These are phyloP conservation scores for Calocera cornea DNA, from an alignment of 768 basidiomycete genomes.

Conservation along the genomic window DNA sequence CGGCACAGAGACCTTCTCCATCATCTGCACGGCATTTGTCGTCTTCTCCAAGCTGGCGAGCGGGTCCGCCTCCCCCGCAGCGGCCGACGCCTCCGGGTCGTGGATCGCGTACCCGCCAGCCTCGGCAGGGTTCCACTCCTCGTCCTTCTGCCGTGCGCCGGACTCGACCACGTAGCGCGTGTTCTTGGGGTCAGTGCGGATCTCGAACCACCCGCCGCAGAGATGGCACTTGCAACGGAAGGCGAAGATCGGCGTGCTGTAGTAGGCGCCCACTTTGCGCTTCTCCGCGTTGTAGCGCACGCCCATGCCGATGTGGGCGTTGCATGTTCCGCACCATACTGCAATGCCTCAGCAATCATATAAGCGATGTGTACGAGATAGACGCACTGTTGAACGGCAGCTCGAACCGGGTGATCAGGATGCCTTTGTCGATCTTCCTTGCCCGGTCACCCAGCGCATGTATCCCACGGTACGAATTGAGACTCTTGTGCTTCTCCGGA, in stretches of 20 bases:
- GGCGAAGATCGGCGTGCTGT: constrained; percentile 83
- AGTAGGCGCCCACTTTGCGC: constrained; percentile 90
- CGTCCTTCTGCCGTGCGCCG: constrained; percentile 87
- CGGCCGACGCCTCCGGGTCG: constrained; percentile 34
- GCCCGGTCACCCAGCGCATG: constrained; percentile 90
- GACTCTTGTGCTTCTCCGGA: constrained; percentile 52
- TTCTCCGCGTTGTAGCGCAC: constrained; percentile 99
- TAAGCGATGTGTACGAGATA: constrained; percentile 3
- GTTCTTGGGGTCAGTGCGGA: constrained; percentile 97
- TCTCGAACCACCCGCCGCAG: constrained; percentile 95
- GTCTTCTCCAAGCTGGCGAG: constrained; percentile 83
- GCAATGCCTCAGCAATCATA: not conserved
- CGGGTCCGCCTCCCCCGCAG: constrained; percentile 56
- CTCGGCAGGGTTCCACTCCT: constrained; percentile 95
- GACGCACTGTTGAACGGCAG: constrained; percentile 82
- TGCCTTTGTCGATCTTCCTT: constrained; percentile 89
- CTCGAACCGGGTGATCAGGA: constrained; percentile 90
- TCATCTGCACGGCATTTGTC: constrained; percentile 55
- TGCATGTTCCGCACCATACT: constrained; percentile 58
- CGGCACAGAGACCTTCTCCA: constrained; percentile 61
- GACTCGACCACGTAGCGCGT: constrained; percentile 85
- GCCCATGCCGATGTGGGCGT: constrained; percentile 95
- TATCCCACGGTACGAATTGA: constrained; percentile 62
- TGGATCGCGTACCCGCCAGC: constrained; percentile 86
- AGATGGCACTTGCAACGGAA: constrained; percentile 98